A percentile compares a stretch with the other conserved stretches of the same genome.
These are phyloP conservation scores for Kodamaea alishanica DNA, from an alignment of 1,139 yeast species.

Conservation along the genomic window DNA sequence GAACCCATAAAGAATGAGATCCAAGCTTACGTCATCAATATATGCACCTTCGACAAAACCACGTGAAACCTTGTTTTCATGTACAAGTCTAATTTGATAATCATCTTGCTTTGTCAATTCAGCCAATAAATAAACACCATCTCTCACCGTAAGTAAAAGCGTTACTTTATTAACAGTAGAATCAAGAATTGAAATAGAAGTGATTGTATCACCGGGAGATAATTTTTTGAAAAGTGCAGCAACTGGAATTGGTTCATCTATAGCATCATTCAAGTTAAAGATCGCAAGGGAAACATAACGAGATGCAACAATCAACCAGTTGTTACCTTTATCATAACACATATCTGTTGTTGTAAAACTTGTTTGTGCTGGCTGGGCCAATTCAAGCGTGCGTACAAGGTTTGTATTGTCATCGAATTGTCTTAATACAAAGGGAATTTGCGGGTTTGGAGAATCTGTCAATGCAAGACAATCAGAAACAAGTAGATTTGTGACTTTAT, in stretches of 20 bases:
- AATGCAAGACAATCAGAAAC: slow-evolving; percentile 35
- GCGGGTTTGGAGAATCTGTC: slow-evolving; percentile 67
- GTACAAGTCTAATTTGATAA: slow-evolving; percentile 35
- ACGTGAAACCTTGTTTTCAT: slow-evolving; percentile 61
- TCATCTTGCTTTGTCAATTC: slow-evolving; percentile 15
- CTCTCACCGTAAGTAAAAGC: slow-evolving; percentile 54
- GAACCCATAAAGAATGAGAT: slow-evolving; percentile 73
- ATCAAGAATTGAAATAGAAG: slow-evolving; percentile 47
- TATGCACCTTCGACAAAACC: slow-evolving; percentile 80
- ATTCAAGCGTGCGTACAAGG: slow-evolving; percentile 15
- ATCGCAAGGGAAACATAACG: slow-evolving; percentile 64
- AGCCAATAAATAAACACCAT: slow-evolving; percentile 53
- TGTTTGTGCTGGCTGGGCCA: slow-evolving; percentile 39
- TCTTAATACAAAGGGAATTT: slow-evolving; percentile 50
- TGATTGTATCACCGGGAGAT: slow-evolving; percentile 71
- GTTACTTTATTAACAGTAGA: slow-evolving; percentile 14
- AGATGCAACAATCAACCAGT: slow-evolving; percentile 62
- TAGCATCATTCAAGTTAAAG: slow-evolving; percentile 38
- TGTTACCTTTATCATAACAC: slow-evolving; percentile 34
- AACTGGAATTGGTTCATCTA: slow-evolving; percentile 3
- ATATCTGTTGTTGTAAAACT: slow-evolving; percentile 60
- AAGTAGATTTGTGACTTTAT: slow-evolving; percentile 57
- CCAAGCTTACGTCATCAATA: slow-evolving; percentile 32
- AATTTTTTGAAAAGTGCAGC: slow-evolving; percentile 47
- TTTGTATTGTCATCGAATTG: slow-evolving; percentile 22